Evolutionary conservation across 2,329 filamentous ascomycete genomes (phyloP).

Genomic region (Phialemonium atrogriseum): DNA sequence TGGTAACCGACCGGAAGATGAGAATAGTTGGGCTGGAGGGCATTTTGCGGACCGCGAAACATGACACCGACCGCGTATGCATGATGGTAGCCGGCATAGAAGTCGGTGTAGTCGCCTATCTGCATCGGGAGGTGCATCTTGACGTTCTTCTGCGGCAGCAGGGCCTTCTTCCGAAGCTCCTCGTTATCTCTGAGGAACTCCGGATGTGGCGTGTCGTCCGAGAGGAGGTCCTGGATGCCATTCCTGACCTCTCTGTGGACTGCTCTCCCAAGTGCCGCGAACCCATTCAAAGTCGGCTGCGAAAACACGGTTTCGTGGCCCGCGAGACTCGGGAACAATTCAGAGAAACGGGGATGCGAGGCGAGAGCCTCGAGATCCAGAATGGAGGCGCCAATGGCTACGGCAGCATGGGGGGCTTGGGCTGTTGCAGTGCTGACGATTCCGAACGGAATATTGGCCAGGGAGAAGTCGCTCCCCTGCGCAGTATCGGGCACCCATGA

Average conservation of each 20-base stretch:
- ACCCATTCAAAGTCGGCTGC: slow-evolving; percentile 37
- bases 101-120: slow-evolving; percentile 80
- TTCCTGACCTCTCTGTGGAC: slow-evolving; percentile 61
- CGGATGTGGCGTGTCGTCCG: slow-evolving; percentile 48
- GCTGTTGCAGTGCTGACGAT: slow-evolving; percentile 51
- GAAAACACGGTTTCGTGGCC: slow-evolving; percentile 13
- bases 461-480: slow-evolving; percentile 56
- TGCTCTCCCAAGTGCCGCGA: slow-evolving; percentile 62
- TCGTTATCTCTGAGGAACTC: slow-evolving; percentile 55
- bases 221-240: slow-evolving; percentile 60
- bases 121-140: slow-evolving; percentile 65
- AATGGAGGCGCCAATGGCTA: slow-evolving; percentile 61
- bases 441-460: slow-evolving; percentile 70
- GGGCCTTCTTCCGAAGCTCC: slow-evolving; percentile 43
- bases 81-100: slow-evolving; percentile 74
- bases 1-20: slow-evolving; percentile 79
- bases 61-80: slow-evolving; percentile 60
- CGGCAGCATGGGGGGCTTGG: slow-evolving; percentile 42
- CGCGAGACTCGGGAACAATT: slow-evolving; percentile 12
- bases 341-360: slow-evolving; percentile 47
- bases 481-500: slow-evolving; percentile 23
- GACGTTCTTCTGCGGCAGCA: slow-evolving; percentile 52
- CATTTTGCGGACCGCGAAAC: slow-evolving; percentile 64
- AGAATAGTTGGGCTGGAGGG: slow-evolving; percentile 73
- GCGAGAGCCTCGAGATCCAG: slow-evolving; percentile 59